phyloP scores from a whole-genome alignment of 768 basidiomycete species.

The Russula dissimulans region DNA sequence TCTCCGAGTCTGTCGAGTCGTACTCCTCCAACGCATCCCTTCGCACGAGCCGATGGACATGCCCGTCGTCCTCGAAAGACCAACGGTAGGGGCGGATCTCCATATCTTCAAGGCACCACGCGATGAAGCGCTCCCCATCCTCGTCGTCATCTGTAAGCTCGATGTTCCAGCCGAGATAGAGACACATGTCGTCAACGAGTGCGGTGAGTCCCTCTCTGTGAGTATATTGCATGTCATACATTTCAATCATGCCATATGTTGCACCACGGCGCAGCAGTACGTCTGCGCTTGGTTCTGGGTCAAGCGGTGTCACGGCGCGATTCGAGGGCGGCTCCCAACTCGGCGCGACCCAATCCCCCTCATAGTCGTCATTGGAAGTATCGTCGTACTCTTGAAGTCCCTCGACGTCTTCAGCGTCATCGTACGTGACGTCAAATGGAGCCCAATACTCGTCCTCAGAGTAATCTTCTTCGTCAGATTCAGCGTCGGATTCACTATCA shows the following conservation, averaged over 20 bases:
- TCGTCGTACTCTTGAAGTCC: conserved; percentile 27
- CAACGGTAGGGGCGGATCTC: conserved; percentile 37
- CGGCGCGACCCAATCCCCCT: conserved; percentile 35
- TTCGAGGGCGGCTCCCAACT: conserved; percentile 53
- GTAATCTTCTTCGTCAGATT: conserved; percentile 26
- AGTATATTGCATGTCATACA: conserved; percentile 45
- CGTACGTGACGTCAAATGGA: conserved; percentile 21
- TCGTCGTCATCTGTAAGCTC: conserved; percentile 35
- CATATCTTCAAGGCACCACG: conserved; percentile 34
- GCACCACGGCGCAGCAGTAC: conserved; percentile 51
- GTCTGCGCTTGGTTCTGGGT: conserved; percentile 28
- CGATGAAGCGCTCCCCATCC: conserved; percentile 34
- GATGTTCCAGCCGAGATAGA: conserved; percentile 68
- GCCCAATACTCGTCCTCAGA: conserved; percentile 23
- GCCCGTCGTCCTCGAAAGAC: conserved; percentile 23
- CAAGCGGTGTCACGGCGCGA: conserved; percentile 29
- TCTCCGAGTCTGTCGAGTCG: conserved; percentile 13
- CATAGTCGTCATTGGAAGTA: conserved; percentile 31
- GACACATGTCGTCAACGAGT: conserved; percentile 30
- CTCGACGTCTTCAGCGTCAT: conserved; percentile 21
- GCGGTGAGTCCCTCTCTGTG: conserved; percentile 48
- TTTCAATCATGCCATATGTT: conserved; percentile 46
- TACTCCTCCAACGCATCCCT: conserved; percentile 12
- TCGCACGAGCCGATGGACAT: conserved; percentile 13
- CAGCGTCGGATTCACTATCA: conserved; percentile 25